Base-by-base conservation (phyloP, 306 rosid species). In the Citrullus colocynthis region DNA sequence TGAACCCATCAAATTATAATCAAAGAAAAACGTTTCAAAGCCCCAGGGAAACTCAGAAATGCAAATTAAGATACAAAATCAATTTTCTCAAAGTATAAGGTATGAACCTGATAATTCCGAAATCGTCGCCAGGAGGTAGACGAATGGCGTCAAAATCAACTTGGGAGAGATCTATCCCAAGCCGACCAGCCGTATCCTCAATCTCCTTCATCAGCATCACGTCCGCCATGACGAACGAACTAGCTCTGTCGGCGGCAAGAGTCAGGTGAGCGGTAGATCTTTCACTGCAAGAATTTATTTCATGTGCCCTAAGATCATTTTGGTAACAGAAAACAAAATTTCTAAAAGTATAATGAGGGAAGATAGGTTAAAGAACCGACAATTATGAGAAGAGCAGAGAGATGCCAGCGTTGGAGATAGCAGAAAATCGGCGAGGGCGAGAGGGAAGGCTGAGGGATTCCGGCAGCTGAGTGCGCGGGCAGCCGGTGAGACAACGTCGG, bases 91-190 rank as follows among this genome's bases (percentile, higher is more conserved):
- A 63, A 32, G 6, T 65, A 36, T 16, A 18, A 36, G 15, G n/a
- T 12, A 2, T 20, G 76, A 63, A 91, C 98, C 98, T 95, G 8
- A 18, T 2, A 7, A 91, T 87, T 81, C 94, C 96, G 4, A 62
- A 86, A 21, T 88, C 59, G 7, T 94, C 89, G 30, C 88, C 91
- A 0, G 87, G 82, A 13, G 95, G 97, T 15, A 90, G 86, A 48
- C 82, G 91, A 79, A 91, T 89, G 44, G 97, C 65, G 32, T 86
- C 87, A 55, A 87, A 83, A 83, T 94, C 95, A 34, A 91, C 0
- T 54, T 78, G 75, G 12, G 89, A 80, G 16, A 89, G 84, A 84
- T 94, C 96, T 11, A 94, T 77, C 32, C 90, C 95, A 36, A 91
- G 85, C 30, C 81, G 79, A 1, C 75, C 84, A 52, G 97, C 95